Evolutionary conservation across 2,329 filamentous ascomycete species (phyloP).

Genomic region (Paecilomyces formosus): DNA sequence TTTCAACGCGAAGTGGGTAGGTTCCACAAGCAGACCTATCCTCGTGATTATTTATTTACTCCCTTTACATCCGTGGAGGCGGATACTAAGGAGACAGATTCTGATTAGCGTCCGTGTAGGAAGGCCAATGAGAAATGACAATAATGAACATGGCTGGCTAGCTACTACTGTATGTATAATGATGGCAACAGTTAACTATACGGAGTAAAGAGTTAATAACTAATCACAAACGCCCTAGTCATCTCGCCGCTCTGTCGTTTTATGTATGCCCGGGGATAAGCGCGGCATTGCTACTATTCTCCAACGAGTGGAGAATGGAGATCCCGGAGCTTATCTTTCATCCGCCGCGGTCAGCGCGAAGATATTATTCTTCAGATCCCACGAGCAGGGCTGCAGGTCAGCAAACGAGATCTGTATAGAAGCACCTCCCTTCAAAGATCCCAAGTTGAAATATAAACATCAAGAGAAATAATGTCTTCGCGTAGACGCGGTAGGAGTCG

Average conservation of each 20-base stretch:
- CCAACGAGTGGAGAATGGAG: background rate
- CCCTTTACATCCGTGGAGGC: background rate
- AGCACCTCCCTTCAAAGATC: too few species aligned
- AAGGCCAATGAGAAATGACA: background rate
- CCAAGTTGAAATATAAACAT: background rate
- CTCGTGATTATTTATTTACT: background rate
- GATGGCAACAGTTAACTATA: background rate
- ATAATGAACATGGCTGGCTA: too few species aligned
- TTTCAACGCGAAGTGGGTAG: background rate
- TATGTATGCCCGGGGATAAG: background rate
- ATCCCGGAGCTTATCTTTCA: background rate
- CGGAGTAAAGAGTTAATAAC: too few species aligned
- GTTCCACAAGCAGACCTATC: background rate
- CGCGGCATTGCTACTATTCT: background rate
- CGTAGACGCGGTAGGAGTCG: background rate
- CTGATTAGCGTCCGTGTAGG: background rate
- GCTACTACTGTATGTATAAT: too few species aligned
- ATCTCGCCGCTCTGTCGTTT: background rate
- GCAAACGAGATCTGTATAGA: background rate
- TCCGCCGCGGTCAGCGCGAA: background rate
- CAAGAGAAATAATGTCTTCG: background rate
- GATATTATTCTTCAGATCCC: background rate
- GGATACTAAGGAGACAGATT: background rate
- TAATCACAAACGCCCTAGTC: too few species aligned
- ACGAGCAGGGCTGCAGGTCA: background rate